Base-by-base conservation (phyloP, 108 stramenopile genomes). In the Stephanodiscus triporus region DNA sequence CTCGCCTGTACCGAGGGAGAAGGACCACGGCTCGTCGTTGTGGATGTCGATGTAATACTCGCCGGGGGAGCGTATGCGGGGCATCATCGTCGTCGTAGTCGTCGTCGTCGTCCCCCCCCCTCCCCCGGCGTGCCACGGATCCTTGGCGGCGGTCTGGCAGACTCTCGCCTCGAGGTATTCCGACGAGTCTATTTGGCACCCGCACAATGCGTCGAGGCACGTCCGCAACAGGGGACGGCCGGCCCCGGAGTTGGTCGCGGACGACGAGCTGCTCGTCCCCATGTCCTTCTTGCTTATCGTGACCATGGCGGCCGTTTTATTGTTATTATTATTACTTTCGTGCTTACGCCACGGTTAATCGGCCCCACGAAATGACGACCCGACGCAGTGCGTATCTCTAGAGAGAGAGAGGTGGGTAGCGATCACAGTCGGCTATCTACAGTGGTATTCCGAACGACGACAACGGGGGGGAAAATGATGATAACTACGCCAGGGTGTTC, bases 1-100 rank as follows among this genome's bases (percentile, higher is more conserved):
- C 66, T 83, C 82, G 10, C 69, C 78, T 7, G 82, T 83, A 24
- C 82, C 82, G 30, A 80, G 70, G 23, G 82, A 76, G 55, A 75
- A 83, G 1, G 63, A 29, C 78, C 78, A 83, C 19, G 78, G 73
- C 47, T 70, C 49, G 19, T 78, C 82, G 55, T 83, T 83, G 75
- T 63, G 64, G 4, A 73, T 63, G 36, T 83, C 82, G 50, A 83
- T 73, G 78, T 83, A 83, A 40, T 73, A 22, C 66, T 82, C 81
- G 16, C 77, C 77, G 32, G 73, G 32, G 19, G 73, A 45, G 26
- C 80, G 75, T 59, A 81, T 77, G 47, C 80, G 75, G 40, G 80
- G 80, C 0, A 76, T 17, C 2, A n/a, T n/a, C n/a, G n/a, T n/a
- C n/a, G n/a, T n/a, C n/a, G n/a, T n/a, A n/a, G n/a, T n/a, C n/a